phyloP scores from a whole-genome alignment of 345 rosid species.

The Hibiscus mutabilis region DNA sequence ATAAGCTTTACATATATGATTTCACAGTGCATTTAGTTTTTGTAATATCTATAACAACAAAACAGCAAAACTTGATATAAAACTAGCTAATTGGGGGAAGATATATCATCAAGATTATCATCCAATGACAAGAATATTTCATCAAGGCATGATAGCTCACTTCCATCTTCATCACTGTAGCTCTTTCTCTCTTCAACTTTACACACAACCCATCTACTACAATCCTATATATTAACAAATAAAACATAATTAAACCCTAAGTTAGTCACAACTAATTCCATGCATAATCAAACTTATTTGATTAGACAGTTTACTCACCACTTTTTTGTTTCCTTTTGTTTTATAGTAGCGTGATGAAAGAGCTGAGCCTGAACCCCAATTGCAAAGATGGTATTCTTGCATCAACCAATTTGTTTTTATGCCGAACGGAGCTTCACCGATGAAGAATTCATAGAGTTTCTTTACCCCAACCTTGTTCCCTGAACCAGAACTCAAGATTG shows the following conservation, averaged over 20 bases:
- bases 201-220: conserved; percentile 27
- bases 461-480: conserved; percentile 26
- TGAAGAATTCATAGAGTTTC: conserved; percentile 26
- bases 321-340: conserved; percentile 9
- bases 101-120: conserved; percentile 33
- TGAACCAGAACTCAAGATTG: conserved; percentile 11
- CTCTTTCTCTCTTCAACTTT: conserved; percentile 29
- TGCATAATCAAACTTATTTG: too few species aligned
- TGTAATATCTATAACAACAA: not conserved
- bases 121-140: conserved; percentile 40
- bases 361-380: not conserved
- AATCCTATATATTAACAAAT: conserved; percentile 9
- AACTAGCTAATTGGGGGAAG: conserved; percentile 8
- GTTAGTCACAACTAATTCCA: too few species aligned
- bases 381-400: conserved; percentile 34
- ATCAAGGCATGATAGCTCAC: conserved; percentile 39
- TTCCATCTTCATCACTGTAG: conserved; percentile 23
- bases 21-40: not conserved
- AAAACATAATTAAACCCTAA: not conserved
- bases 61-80: not conserved
- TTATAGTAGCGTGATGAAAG: conserved; percentile 1
- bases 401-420: conserved; percentile 37
- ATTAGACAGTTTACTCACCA: conserved; percentile 1
- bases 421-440: conserved; percentile 7
- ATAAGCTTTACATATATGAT: not conserved